Percentiles rank a stretch among this genome's conserved stretches.
These are phyloP conservation scores for Aristolochia fimbriata DNA, from an alignment of 164 flowering plant genomes.

Conservation along the genomic window DNA sequence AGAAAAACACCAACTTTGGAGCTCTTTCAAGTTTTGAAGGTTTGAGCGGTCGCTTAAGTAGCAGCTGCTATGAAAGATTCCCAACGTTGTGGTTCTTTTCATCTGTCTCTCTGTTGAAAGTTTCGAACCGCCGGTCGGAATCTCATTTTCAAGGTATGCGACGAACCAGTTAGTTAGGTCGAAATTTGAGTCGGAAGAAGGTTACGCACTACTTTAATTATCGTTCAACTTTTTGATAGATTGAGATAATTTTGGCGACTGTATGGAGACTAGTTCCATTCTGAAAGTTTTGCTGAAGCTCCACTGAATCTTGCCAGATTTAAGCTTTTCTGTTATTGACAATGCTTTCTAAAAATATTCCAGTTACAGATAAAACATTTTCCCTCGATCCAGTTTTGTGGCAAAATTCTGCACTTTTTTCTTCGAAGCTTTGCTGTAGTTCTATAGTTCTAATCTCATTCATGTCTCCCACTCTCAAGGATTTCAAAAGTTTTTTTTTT, in stretches of 20 bases:
- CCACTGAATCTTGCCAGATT: no score
- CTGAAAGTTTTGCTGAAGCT: neutral
- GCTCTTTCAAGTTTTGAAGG: no score
- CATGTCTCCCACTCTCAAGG: no score
- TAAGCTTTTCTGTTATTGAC: neutral
- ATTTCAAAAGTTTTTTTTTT: no score
- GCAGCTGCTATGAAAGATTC: slow-evolving; percentile 4
- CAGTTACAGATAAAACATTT: no score
- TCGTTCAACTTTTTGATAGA: neutral
- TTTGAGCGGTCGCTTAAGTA: slow-evolving; percentile 2
- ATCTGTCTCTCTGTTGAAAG: neutral
- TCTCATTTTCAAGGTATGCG: neutral
- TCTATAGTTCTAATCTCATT: no score
- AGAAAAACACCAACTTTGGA: no score
- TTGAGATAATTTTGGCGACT: slow-evolving; percentile 2
- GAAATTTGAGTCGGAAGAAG: neutral
- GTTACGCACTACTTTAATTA: neutral
- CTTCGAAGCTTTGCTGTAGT: no score
- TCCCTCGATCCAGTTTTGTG: no score
- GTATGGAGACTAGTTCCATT: neutral
- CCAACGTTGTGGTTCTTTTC: slow-evolving; percentile 3
- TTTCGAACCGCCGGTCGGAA: slow-evolving; percentile 1
- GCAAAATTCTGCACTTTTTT: no score
- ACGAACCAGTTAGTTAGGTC: neutral
- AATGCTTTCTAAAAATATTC: no score